These are phyloP conservation scores for Aspergillus quadricinctus DNA, from an alignment of 2,329 filamentous ascomycete genomes.

Conservation along the genomic window DNA sequence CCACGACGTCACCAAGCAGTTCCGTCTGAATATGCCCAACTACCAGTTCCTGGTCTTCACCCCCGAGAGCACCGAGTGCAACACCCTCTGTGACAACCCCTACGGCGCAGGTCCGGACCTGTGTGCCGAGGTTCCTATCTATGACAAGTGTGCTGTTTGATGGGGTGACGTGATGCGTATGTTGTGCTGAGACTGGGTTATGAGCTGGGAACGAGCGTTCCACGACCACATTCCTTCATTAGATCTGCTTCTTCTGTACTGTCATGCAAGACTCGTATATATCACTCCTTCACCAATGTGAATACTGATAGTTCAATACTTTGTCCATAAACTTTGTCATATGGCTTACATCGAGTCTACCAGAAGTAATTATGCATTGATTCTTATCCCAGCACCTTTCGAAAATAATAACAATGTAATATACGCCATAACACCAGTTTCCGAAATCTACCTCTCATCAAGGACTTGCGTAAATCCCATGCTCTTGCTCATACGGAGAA, in stretches of 20 bases:
- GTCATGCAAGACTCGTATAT: neutral
- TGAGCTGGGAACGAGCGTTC: constrained; percentile 8
- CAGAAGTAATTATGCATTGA: neutral
- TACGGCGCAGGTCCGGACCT: constrained; percentile 26
- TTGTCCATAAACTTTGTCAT: neutral
- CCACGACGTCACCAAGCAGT: constrained; percentile 28
- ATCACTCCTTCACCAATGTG: neutral
- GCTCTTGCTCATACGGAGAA: neutral
- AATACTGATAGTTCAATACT: neutral
- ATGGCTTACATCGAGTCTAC: neutral
- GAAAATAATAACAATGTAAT: neutral
- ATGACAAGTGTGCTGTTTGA: constrained; percentile 27
- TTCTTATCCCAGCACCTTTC: neutral
- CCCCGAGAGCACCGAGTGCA: constrained; percentile 31
- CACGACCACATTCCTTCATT: neutral
- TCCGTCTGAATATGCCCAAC: constrained; percentile 35
- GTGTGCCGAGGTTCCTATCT: constrained; percentile 33
- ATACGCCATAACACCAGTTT: constrained; percentile 22
- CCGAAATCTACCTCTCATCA: constrained; percentile 11
- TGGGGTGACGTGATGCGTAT: neutral
- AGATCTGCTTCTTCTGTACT: neutral
- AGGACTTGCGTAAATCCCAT: constrained; percentile 18
- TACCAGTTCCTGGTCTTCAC: constrained; percentile 39
- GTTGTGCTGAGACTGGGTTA: constrained; percentile 1
- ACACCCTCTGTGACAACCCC: constrained; percentile 34